phyloP scores from a whole-genome alignment of 2,329 filamentous ascomycete species.

The Stemphylium beticola region DNA sequence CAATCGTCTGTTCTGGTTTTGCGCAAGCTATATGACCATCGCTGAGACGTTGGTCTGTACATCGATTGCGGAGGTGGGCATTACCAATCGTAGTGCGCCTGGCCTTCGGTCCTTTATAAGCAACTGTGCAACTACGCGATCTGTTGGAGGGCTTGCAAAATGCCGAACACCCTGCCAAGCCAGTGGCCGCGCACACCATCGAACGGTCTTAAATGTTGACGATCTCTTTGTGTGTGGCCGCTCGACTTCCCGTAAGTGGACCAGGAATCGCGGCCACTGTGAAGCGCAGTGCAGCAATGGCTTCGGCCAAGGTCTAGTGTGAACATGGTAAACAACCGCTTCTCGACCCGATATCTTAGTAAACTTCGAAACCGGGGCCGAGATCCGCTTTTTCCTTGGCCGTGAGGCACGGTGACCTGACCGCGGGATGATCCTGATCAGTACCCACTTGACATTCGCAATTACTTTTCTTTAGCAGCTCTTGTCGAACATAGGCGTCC shows the following conservation, averaged over 20 bases:
- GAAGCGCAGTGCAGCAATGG: not conserved
- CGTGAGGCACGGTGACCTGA: slow-evolving; percentile 2
- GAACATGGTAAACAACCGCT: not conserved
- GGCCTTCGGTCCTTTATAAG: not conserved
- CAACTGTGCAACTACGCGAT: not conserved
- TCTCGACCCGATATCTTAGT: slow-evolving; percentile 4
- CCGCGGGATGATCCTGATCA: not conserved
- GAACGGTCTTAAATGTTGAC: not conserved
- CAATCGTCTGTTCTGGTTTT: no score
- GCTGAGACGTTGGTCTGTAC: no score
- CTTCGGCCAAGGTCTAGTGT: not conserved
- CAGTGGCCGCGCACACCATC: not conserved
- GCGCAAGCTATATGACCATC: no score
- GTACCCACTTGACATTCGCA: not conserved
- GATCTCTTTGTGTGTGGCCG: not conserved
- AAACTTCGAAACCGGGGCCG: not conserved
- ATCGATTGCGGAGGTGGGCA: no score
- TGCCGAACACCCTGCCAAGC: not conserved
- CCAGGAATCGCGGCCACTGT: not conserved
- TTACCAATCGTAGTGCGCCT: not conserved
- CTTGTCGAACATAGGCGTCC: not conserved
- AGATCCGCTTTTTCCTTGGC: slow-evolving; percentile 9
- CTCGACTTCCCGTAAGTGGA: not conserved
- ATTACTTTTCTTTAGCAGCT: not conserved
- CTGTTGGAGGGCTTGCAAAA: not conserved